Conservation (phyloP, 495 filamentous ascomycete species). For the Corynascus novoguineensis region DNA sequence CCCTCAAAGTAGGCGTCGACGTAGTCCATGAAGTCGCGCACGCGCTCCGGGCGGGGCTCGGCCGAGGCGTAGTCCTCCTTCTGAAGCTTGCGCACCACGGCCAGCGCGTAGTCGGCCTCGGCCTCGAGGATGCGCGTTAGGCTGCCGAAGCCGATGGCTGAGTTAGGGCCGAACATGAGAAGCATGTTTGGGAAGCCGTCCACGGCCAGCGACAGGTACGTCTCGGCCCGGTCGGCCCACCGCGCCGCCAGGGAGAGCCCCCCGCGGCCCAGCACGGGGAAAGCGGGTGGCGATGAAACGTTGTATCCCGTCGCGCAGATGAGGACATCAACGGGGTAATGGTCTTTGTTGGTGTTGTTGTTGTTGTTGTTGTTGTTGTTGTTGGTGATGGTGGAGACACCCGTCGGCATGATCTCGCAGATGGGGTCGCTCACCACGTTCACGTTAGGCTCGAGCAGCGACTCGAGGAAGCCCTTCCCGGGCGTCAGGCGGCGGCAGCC, state of each 20-base stretch:
- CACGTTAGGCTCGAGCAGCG: conserved; percentile 58
- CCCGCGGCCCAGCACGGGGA: conserved; percentile 49
- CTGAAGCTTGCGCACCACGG: conserved; percentile 60
- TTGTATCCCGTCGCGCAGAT: conserved; percentile 68
- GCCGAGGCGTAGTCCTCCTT: conserved; percentile 60
- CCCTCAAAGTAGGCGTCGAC: conserved; percentile 57
- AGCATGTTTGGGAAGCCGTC: conserved; percentile 65
- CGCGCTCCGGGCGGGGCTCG: conserved; percentile 47
- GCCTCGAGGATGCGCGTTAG: conserved; percentile 53
- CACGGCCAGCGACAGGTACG: conserved; percentile 58
- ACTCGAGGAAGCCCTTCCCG: conserved; percentile 66
- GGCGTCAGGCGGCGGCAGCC: conserved; percentile 69
- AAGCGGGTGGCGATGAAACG: conserved; percentile 52
- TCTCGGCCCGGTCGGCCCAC: conserved; percentile 49
- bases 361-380: conserved; percentile 30
- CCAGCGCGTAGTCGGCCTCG: conserved; percentile 56
- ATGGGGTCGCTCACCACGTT: conserved; percentile 53
- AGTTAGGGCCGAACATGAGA: conserved; percentile 57
- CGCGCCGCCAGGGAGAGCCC: conserved; percentile 46
- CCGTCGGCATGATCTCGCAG: conserved; percentile 44
- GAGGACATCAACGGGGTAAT: conserved; percentile 45
- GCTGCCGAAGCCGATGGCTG: conserved; percentile 51
- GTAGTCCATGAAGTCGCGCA: conserved; percentile 57
- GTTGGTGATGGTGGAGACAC: conserved; percentile 46
- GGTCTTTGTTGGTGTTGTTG: background rate